Evolutionary conservation across 768 basidiomycete genomes (phyloP), one percentile per base, ranked within the genome.

Genomic region (Naematelia aurantialba): DNA sequence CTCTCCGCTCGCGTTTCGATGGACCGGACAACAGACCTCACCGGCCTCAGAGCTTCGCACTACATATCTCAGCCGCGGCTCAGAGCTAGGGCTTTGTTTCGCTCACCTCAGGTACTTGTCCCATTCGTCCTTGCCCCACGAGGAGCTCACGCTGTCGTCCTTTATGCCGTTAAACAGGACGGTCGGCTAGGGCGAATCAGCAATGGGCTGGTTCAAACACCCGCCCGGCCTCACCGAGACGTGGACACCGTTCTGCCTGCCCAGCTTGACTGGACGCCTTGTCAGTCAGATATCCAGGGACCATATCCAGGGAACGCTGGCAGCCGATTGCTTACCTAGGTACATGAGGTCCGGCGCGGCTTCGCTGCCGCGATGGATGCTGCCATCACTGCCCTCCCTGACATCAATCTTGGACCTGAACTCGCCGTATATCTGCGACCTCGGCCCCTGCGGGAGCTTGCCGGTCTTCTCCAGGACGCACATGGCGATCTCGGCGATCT

Each of bases 261-360:
- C 84, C 74, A 87, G 87, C 77, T 93, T 96, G 81, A 96, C 90
- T 92, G 67, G 27, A 60, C 26, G 45, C n/a, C n/a, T 10, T 12
- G 27, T 39, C 17, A 8, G 34, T 51, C 52, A 56, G 58, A 44
- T 17, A 45, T 29, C n/a, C n/a, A n/a, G n/a, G 34, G 56, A 30
- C 14, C 39, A 22, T 30, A n/a, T 51, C 11, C 10, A 11, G 42
- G 10, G 29, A 56, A 44, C 8, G 29, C 11, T 27, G 29, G n/a
- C n/a, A 4, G 29, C 11, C 45, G 17, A 25, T 1, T 12, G 79
- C 87, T 55, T 69, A 92, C 91, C 82, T n/a, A 84, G 86, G 72
- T 91, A 90, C 78, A 94, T 96, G 61, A 96, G 79, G 64, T 89
- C 89, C 60, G 89, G 85, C 0, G 89, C 90, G 24, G 90, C 87